These are phyloP conservation scores for Jacaranda mimosifolia DNA, from an alignment of 257 asterid species.

Conservation along the genomic window DNA sequence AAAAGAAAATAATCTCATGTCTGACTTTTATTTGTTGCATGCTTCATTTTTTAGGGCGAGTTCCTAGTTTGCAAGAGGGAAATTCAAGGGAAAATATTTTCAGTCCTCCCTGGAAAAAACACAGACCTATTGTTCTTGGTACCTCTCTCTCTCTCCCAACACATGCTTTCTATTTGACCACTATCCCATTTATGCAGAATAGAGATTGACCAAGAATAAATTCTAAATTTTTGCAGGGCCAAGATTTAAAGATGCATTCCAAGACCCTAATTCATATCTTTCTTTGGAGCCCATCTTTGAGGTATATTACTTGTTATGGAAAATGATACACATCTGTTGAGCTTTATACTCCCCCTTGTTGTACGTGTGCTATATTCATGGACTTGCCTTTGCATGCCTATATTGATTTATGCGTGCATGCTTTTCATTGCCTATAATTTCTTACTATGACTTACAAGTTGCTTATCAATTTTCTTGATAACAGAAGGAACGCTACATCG, in stretches of 20 bases:
- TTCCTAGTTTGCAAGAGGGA: constrained; percentile 94
- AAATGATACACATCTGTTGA: constrained; percentile 22
- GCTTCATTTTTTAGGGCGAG: constrained; percentile 72
- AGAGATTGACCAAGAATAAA: constrained; percentile 14
- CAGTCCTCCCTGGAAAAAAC: constrained; percentile 79
- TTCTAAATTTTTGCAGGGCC: constrained; percentile 67
- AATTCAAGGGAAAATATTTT: constrained; percentile 81
- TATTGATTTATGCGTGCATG: constrained; percentile 20
- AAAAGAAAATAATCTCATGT: not conserved
- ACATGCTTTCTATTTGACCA: constrained; percentile 11
- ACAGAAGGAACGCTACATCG: constrained; percentile 88
- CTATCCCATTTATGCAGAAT: constrained; percentile 25
- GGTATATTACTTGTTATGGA: constrained; percentile 52
- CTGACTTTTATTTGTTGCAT: constrained; percentile 33
- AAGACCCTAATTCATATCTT: constrained; percentile 87
- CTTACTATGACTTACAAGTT: constrained; percentile 18
- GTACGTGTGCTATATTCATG: constrained; percentile 24
- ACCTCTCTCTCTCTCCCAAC: constrained; percentile 28
- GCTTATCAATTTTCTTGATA: constrained; percentile 28
- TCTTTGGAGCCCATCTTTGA: constrained; percentile 89
- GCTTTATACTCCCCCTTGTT: constrained; percentile 13
- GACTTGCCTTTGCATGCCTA: constrained; percentile 30
- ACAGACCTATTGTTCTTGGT: constrained; percentile 96
- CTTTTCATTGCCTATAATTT: constrained; percentile 19
- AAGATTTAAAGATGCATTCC: constrained; percentile 95